Evolutionary conservation across 169 alveolate species (phyloP).

Genomic region (Besnoitia besnoiti): DNA sequence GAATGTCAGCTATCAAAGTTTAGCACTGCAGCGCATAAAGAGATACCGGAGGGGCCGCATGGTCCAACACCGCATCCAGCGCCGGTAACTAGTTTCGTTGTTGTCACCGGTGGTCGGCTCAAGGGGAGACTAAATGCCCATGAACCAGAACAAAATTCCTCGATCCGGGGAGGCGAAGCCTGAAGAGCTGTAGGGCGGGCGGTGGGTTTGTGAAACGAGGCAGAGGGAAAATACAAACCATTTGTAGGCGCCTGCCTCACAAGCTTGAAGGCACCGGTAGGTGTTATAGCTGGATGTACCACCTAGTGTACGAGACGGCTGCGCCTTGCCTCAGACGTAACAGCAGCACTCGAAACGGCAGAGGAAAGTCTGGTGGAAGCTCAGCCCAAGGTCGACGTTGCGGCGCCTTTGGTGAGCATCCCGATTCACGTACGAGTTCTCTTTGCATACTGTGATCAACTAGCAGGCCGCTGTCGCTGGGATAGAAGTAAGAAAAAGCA

Average conservation of each 20-base stretch:
- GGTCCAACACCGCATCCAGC: background rate
- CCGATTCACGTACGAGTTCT: too few relatives aligned
- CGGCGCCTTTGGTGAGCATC: too few relatives aligned
- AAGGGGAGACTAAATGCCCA: background rate
- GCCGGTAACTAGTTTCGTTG: background rate
- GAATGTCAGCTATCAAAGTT: background rate
- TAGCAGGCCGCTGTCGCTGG: too few relatives aligned
- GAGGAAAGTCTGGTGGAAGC: background rate
- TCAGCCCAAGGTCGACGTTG: too few relatives aligned
- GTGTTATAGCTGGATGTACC: background rate
- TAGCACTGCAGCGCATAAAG: background rate
- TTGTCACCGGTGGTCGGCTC: background rate
- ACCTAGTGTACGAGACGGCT: background rate
- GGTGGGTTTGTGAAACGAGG: background rate
- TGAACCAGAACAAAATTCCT: conserved; percentile 20
- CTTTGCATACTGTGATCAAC: too few relatives aligned
- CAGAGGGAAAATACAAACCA: background rate
- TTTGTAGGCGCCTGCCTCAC: background rate
- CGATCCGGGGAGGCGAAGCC: conserved; percentile 14
- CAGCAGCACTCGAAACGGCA: conserved; percentile 13
- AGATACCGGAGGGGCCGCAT: background rate
- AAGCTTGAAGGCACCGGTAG: background rate
- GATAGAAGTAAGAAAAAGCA: too few relatives aligned
- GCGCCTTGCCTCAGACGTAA: background rate
- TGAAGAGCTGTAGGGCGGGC: background rate